Evolutionary conservation across 2,329 filamentous ascomycete genomes (phyloP).

Genomic region (Fusarium anguioides): DNA sequence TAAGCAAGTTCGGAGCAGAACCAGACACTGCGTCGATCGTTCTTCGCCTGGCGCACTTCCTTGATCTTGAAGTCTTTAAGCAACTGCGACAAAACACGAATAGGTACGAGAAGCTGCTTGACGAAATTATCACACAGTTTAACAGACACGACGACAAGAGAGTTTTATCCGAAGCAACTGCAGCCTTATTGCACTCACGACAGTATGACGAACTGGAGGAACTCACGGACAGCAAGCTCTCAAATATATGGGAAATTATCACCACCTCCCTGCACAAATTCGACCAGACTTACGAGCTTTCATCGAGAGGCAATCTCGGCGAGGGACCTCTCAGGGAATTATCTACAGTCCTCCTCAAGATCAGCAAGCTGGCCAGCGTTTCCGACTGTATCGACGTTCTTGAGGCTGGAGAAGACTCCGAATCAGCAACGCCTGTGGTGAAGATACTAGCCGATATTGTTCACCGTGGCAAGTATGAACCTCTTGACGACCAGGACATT

Average conservation of each 20-base stretch:
- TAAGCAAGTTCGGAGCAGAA: conserved; percentile 94
- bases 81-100: conserved; percentile 88
- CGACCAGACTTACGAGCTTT: conserved; percentile 77
- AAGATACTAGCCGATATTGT: conserved; percentile 79
- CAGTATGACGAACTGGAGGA: conserved; percentile 91
- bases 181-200: conserved; percentile 85
- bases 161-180: conserved; percentile 85
- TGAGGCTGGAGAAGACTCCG: conserved; percentile 68
- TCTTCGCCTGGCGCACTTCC: conserved; percentile 83
- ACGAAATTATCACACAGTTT: conserved; percentile 95
- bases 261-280: conserved; percentile 78
- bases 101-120: conserved; percentile 81
- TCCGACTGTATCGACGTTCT: conserved; percentile 81
- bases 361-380: conserved; percentile 83
- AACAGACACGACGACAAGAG: conserved; percentile 88
- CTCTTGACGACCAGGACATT: conserved; percentile 75
- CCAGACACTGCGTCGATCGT: conserved; percentile 88
- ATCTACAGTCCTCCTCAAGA: conserved; percentile 78
- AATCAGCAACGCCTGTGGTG: conserved; percentile 65
- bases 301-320: conserved; percentile 74
- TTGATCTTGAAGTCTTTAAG: conserved; percentile 89
- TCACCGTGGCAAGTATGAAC: conserved; percentile 76
- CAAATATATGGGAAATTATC: conserved; percentile 86
- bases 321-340: conserved; percentile 74
- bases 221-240: conserved; percentile 81